These are phyloP conservation scores for Spathaspora gorwiae DNA, from an alignment of 805 yeast genomes.

Conservation along the genomic window DNA sequence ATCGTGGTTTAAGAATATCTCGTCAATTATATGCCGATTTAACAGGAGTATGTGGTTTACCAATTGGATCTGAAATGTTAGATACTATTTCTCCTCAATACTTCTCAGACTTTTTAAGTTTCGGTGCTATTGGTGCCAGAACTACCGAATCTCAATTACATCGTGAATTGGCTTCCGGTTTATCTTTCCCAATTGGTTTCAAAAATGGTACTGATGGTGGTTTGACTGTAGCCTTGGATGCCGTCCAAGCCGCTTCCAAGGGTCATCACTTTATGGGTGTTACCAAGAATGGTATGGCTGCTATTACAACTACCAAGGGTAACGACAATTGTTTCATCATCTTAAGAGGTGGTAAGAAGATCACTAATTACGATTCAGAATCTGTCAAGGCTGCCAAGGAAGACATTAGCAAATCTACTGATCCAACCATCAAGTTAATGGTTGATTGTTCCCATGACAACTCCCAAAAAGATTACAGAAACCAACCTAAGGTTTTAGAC, in stretches of 20 bases:
- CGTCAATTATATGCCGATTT: slow-evolving; percentile 81
- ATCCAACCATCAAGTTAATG: slow-evolving; percentile 64
- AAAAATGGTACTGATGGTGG: slow-evolving; percentile 98
- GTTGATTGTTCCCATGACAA: slow-evolving; percentile 98
- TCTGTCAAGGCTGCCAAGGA: slow-evolving; percentile 73
- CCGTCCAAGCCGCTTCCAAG: slow-evolving; percentile 85
- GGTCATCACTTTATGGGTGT: slow-evolving; percentile 96
- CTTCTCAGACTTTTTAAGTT: slow-evolving; percentile 81
- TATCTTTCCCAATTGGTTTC: slow-evolving; percentile 98
- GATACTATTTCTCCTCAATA: slow-evolving; percentile 97
- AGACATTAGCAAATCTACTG: slow-evolving; percentile 45
- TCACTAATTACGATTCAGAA: slow-evolving; percentile 85
- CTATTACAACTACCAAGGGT: slow-evolving; percentile 94
- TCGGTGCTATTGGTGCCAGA: slow-evolving; percentile 99
- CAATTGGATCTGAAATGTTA: slow-evolving; percentile 96
- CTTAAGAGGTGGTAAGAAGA: slow-evolving; percentile 91
- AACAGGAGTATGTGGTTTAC: slow-evolving; percentile 67
- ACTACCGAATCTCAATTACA: slow-evolving; percentile 98
- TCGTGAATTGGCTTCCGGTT: slow-evolving; percentile 95
- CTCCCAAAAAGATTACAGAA: slow-evolving; percentile 87
- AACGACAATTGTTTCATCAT: slow-evolving; percentile 91
- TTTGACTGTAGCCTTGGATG: slow-evolving; percentile 88
- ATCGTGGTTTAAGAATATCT: slow-evolving; percentile 86
- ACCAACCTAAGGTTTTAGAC: slow-evolving; percentile 90
- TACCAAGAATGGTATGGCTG: slow-evolving; percentile 95